These are phyloP conservation scores for Mollisia scopiformis DNA, from an alignment of 2,329 filamentous ascomycete species.

Conservation along the genomic window DNA sequence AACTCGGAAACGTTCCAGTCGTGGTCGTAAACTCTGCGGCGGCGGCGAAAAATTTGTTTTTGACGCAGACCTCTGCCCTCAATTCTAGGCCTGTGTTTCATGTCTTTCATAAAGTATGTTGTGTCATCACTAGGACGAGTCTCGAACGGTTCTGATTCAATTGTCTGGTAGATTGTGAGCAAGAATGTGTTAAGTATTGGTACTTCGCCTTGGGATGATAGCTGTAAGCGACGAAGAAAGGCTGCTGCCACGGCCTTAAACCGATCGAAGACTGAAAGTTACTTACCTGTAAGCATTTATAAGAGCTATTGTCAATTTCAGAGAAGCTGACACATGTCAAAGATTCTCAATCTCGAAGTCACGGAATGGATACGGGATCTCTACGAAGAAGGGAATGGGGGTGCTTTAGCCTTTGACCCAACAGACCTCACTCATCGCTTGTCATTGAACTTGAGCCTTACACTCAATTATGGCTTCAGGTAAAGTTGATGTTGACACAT, in stretches of 20 bases:
- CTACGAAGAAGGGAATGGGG: not conserved
- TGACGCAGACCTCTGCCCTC: constrained; percentile 52
- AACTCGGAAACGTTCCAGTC: constrained; percentile 58
- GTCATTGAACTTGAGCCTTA: not conserved
- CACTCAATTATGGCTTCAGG: not conserved
- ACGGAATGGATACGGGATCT: not conserved
- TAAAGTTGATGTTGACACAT: not conserved
- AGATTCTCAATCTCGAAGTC: not conserved
- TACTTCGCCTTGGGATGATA: not conserved
- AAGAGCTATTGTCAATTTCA: not conserved
- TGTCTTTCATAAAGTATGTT: constrained; percentile 59
- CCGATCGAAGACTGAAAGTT: not conserved
- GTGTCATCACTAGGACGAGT: no score
- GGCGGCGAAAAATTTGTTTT: constrained; percentile 52
- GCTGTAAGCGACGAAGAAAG: not conserved
- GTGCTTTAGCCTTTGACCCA: not conserved
- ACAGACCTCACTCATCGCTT: not conserved
- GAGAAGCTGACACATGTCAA: not conserved
- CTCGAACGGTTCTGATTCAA: no score
- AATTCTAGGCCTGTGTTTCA: constrained; percentile 59
- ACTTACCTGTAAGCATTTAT: not conserved
- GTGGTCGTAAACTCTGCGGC: constrained; percentile 56
- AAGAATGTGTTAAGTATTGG: not conserved
- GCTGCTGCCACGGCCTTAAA: not conserved
- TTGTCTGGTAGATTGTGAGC: not conserved